These are phyloP conservation scores for Vachellia pachyceras DNA, from an alignment of 306 rosid species.

Conservation along the genomic window DNA sequence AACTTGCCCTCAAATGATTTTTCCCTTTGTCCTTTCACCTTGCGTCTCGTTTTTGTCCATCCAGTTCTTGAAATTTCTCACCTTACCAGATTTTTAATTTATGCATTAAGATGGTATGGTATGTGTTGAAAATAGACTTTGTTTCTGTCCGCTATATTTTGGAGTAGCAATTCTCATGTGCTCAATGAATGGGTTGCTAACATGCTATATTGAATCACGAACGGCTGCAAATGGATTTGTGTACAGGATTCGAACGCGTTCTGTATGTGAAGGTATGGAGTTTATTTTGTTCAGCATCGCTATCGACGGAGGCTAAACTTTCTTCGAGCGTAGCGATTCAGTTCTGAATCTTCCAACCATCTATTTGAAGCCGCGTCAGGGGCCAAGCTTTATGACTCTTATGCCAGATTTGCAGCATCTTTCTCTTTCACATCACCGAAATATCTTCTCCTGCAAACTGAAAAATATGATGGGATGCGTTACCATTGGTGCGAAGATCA, in stretches of 20 bases:
- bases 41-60: slow-evolving; percentile 22
- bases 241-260: not conserved
- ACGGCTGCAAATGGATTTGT: not conserved
- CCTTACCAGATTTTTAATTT: not conserved
- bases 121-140: not conserved
- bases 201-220: not conserved
- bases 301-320: not conserved
- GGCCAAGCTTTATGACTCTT: not conserved
- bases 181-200: too few relatives aligned
- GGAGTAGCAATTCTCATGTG: too few relatives aligned
- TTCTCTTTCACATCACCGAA: not conserved
- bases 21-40: slow-evolving; percentile 18
- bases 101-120: not conserved
- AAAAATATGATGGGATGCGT: not conserved
- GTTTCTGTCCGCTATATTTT: not conserved
- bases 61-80: not conserved
- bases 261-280: not conserved
- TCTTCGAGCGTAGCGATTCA: not conserved
- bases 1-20: not conserved
- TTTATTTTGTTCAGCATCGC: not conserved
- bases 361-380: not conserved
- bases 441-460: not conserved
- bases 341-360: slow-evolving; percentile 1
- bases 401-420: not conserved
- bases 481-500: not conserved